Conservation (phyloP, 2,329 filamentous ascomycete genomes). For the Arachnopeziza araneosa region DNA sequence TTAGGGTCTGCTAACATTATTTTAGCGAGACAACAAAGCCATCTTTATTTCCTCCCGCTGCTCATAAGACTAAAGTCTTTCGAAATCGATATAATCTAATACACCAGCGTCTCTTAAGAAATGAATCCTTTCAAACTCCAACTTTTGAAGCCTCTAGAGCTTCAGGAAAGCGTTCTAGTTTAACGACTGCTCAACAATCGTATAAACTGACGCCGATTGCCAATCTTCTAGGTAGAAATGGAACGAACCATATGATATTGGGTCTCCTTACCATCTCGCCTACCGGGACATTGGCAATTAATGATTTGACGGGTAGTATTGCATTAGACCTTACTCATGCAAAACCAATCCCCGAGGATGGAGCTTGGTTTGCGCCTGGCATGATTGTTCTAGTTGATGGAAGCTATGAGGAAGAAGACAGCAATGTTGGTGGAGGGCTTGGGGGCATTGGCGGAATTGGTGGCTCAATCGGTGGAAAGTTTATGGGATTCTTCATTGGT, state of each 20-base stretch:
- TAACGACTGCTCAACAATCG: slow-evolving; percentile 51
- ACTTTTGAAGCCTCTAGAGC: slow-evolving; percentile 58
- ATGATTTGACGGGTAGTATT: slow-evolving; percentile 85
- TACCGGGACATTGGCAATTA: slow-evolving; percentile 74
- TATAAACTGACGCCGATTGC: slow-evolving; percentile 87
- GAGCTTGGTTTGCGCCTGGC: slow-evolving; percentile 87
- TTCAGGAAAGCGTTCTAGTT: slow-evolving; percentile 48
- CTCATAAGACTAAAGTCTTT: slow-evolving; percentile 80
- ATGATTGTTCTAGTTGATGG: slow-evolving; percentile 96
- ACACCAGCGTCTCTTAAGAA: slow-evolving; percentile 84
- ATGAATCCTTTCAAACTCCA: slow-evolving; percentile 86
- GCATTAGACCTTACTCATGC: slow-evolving; percentile 76
- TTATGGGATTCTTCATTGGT: slow-evolving; percentile 84
- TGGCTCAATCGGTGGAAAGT: slow-evolving; percentile 85
- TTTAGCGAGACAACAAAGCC: slow-evolving; percentile 55
- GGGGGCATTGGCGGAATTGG: slow-evolving; percentile 78
- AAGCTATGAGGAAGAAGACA: slow-evolving; percentile 91
- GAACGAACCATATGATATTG: slow-evolving; percentile 78
- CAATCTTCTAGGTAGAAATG: slow-evolving; percentile 70
- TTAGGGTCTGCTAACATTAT: slow-evolving; percentile 6
- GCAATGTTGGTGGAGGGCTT: slow-evolving; percentile 61
- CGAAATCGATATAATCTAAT: slow-evolving; percentile 88
- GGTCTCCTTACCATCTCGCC: slow-evolving; percentile 78
- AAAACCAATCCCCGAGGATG: slow-evolving; percentile 74
- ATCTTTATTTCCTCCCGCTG: slow-evolving; percentile 67